These are phyloP conservation scores for Periglandula ipomoeae DNA, from an alignment of 2,329 filamentous ascomycete genomes.

Conservation along the genomic window DNA sequence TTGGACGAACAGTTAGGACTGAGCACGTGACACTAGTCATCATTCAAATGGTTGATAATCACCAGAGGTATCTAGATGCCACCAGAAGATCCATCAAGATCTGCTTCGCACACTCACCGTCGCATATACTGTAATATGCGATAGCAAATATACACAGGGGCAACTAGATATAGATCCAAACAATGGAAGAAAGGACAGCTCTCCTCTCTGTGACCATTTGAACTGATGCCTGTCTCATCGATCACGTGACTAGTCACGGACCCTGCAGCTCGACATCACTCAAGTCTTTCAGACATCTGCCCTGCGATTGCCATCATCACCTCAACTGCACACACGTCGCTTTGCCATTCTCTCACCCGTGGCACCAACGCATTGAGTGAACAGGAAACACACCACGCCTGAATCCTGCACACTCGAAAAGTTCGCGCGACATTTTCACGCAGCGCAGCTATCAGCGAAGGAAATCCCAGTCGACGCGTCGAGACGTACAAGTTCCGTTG, in stretches of 20 bases:
- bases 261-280: background rate
- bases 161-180: background rate
- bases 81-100: too few relatives aligned
- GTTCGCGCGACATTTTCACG: background rate
- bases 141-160: too few relatives aligned
- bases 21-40: background rate
- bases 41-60: too few relatives aligned
- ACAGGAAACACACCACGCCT: background rate
- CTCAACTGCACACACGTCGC: background rate
- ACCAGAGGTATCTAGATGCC: background rate
- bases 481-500: background rate
- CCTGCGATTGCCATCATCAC: background rate
- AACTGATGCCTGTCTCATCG: too few relatives aligned
- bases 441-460: background rate
- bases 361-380: background rate
- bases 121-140: too few relatives aligned
- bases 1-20: too few relatives aligned
- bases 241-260: background rate
- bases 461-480: slow-evolving; percentile 4
- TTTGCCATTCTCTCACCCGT: background rate
- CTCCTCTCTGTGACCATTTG: too few relatives aligned
- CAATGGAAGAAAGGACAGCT: too few relatives aligned
- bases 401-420: background rate
- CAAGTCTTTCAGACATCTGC: slow-evolving; percentile 1
- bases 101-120: too few relatives aligned